These are phyloP conservation scores for Glycyrrhiza uralensis DNA, from an alignment of 306 rosid genomes.

Conservation along the genomic window DNA sequence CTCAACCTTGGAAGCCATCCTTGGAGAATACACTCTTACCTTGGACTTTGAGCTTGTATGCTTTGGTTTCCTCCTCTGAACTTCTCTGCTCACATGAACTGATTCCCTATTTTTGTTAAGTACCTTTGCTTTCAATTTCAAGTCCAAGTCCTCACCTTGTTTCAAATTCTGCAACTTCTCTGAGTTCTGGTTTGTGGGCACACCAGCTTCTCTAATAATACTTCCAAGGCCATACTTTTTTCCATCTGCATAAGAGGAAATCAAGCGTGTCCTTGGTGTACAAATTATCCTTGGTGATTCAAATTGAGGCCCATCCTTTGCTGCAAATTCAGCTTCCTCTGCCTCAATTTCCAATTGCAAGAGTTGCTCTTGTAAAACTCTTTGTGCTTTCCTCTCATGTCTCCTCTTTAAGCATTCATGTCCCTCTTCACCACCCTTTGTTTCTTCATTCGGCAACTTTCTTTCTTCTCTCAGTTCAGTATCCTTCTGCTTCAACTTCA, in stretches of 20 bases:
- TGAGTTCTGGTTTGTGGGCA: not conserved
- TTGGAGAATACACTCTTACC: conserved; percentile 61
- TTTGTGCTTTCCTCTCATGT: conserved; percentile 40
- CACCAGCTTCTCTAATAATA: conserved; percentile 37
- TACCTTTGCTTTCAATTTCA: conserved; percentile 48
- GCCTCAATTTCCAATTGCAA: conserved; percentile 36
- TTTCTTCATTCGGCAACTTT: conserved; percentile 31
- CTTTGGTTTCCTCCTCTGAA: conserved; percentile 58
- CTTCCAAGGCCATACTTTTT: conserved; percentile 36
- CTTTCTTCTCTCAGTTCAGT: conserved; percentile 25
- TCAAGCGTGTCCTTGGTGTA: conserved; percentile 40
- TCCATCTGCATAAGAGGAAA: conserved; percentile 24
- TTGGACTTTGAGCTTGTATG: conserved; percentile 37
- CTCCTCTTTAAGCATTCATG: conserved; percentile 40
- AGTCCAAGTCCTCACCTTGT: conserved; percentile 43
- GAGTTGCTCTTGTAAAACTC: conserved; percentile 36
- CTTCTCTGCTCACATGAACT: conserved; percentile 53
- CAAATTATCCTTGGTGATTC: conserved; percentile 40
- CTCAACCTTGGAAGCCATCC: conserved; percentile 67
- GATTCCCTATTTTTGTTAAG: conserved; percentile 55
- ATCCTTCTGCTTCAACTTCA: conserved; percentile 35
- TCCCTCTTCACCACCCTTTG: conserved; percentile 32
- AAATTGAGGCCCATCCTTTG: conserved; percentile 33
- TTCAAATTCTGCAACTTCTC: conserved; percentile 38
- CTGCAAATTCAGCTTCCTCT: conserved; percentile 35